Conservation (phyloP, 2,329 filamentous ascomycete species). For the Calonectria ilicicola region DNA sequence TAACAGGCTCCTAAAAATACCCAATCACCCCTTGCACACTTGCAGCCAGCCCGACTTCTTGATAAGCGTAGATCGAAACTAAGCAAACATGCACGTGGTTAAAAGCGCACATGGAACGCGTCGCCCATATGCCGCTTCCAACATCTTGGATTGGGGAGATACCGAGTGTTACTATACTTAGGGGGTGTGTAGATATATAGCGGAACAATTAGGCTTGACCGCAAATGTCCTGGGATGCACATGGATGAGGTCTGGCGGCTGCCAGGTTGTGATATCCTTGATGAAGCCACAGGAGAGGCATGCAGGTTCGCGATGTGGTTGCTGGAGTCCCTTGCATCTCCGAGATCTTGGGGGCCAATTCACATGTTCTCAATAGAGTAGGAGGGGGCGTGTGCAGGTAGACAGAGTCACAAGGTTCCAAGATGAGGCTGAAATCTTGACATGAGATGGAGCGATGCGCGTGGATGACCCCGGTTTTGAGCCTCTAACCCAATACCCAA, state of each 20-base stretch:
- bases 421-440: constrained; percentile 22
- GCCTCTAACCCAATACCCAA: background rate
- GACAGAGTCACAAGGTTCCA: constrained; percentile 31
- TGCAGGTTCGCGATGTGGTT: background rate
- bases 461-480: background rate
- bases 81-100: background rate
- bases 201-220: background rate
- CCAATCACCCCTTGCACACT: constrained; percentile 6
- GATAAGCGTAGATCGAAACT: constrained; percentile 9
- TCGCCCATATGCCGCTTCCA: background rate
- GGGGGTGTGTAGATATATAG: constrained; percentile 1
- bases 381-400: constrained; percentile 25
- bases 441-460: background rate
- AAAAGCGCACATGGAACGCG: background rate
- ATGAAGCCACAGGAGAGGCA: constrained; percentile 25
- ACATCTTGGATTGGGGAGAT: background rate
- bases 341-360: background rate
- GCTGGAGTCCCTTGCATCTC: background rate
- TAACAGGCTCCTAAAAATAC: constrained; percentile 50
- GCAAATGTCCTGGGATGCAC: constrained; percentile 4
- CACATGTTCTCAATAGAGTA: background rate
- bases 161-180: background rate
- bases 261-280: constrained; percentile 24
- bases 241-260: constrained; percentile 29
- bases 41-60: background rate